phyloP scores from a whole-genome alignment of 2,329 filamentous ascomycete species.

The Chaetomiaceae sp. region DNA sequence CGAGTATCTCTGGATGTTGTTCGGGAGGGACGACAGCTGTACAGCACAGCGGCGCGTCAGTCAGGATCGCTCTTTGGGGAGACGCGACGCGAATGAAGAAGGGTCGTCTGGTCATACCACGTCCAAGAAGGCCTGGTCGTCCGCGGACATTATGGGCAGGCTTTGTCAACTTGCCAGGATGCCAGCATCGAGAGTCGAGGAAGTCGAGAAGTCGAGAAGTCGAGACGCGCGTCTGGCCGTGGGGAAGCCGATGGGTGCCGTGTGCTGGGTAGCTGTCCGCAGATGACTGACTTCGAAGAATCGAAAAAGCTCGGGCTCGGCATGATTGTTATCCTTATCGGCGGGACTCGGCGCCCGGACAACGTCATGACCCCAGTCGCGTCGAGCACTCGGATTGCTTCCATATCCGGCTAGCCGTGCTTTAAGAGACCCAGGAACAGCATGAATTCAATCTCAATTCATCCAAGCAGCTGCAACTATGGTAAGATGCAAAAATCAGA shows the following conservation, averaged over 20 bases:
- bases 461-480: no score
- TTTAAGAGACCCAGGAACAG: no score
- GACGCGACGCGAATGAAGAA: slow-evolving; percentile 6
- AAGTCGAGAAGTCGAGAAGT: background rate
- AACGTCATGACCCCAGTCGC: slow-evolving; percentile 3
- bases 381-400: background rate
- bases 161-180: background rate
- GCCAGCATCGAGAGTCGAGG: background rate
- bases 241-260: background rate
- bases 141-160: slow-evolving; percentile 57
- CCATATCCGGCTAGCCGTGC: no score
- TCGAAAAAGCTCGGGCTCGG: slow-evolving; percentile 6
- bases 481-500: no score
- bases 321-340: slow-evolving; percentile 10
- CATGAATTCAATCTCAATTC: no score
- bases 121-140: slow-evolving; percentile 73
- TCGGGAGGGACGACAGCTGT: slow-evolving; percentile 47
- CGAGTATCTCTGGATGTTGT: slow-evolving; percentile 65
- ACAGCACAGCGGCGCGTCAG: background rate
- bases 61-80: slow-evolving; percentile 2
- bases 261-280: background rate
- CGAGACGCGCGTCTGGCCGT: background rate
- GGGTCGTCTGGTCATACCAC: slow-evolving; percentile 49
- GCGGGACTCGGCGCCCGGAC: slow-evolving; percentile 3
- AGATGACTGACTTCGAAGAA: slow-evolving; percentile 1